phyloP scores from a whole-genome alignment of 2,329 filamentous ascomycete genomes.

The Trichoderma arundinaceum region DNA sequence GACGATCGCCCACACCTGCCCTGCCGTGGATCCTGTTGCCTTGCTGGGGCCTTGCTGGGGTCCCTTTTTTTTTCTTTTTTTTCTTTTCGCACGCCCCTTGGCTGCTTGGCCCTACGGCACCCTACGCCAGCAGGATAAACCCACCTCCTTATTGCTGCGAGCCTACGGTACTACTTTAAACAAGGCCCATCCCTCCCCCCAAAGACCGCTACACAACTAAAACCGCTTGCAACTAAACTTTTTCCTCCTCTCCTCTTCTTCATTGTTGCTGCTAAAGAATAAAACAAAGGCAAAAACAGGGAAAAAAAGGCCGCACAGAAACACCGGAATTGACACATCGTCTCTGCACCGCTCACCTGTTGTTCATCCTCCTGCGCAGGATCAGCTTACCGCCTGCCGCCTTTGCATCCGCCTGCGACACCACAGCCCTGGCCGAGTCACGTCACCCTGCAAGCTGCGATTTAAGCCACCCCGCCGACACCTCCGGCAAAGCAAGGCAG shows the following conservation, averaged over 20 bases:
- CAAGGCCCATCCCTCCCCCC: constrained; percentile 30
- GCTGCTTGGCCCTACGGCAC: constrained; percentile 5
- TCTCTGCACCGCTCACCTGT: neutral
- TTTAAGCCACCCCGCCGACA: constrained; percentile 25
- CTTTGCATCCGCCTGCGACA: neutral
- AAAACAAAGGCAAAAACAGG: neutral
- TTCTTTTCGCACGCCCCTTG: neutral
- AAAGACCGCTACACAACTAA: constrained; percentile 7
- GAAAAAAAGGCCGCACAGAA: neutral
- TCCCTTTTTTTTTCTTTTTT: neutral
- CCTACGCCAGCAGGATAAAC: constrained; percentile 5
- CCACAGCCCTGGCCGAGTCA: constrained; percentile 21
- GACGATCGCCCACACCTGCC: constrained; percentile 28
- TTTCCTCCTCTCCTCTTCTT: neutral
- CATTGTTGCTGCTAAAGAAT: neutral
- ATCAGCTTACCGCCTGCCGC: constrained; percentile 17
- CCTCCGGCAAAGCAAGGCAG: neutral
- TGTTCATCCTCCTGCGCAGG: neutral
- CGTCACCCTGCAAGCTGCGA: constrained; percentile 24
- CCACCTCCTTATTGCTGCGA: constrained; percentile 20
- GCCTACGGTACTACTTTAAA: constrained; percentile 21
- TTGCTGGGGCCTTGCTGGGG: constrained; percentile 1
- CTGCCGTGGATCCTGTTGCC: constrained; percentile 32
- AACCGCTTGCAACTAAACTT: constrained; percentile 8
- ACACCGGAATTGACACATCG: neutral